Percentiles rank a stretch among this genome's conserved stretches.
Evolutionary conservation across 148 eudicot species (phyloP).

Genomic region (Chenopodium suecicum): DNA sequence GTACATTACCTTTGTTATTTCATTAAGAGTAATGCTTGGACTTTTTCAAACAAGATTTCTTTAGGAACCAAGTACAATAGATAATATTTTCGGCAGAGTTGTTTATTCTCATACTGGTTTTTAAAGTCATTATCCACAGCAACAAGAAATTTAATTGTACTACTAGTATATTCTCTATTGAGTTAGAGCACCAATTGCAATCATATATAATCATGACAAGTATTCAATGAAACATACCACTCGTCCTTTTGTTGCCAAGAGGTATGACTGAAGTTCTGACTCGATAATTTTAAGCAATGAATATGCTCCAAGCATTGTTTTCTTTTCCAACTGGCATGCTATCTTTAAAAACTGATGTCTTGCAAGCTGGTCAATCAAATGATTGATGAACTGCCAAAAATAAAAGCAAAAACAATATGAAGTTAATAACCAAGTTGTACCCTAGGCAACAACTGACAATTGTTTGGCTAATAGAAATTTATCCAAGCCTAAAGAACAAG

Average conservation of each 20-base stretch:
- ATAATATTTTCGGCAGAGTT: background rate
- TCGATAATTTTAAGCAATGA: constrained; percentile 93
- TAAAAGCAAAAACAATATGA: background rate
- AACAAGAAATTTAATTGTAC: background rate
- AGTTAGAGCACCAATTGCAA: background rate
- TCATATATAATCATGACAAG: background rate
- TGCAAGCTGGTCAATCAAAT: constrained; percentile 87
- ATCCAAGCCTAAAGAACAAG: background rate
- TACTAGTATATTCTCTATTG: background rate
- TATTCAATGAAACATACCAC: constrained; percentile 56
- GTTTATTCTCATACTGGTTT: background rate
- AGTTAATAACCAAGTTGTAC: constrained; percentile 21
- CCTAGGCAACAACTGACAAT: background rate
- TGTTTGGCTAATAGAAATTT: too few relatives aligned
- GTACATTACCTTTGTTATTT: background rate
- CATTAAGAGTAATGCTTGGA: too few relatives aligned
- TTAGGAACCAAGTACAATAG: background rate
- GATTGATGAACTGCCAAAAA: constrained; percentile 79
- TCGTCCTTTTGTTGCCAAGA: constrained; percentile 85
- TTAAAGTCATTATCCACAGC: background rate
- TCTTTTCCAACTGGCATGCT: constrained; percentile 97
- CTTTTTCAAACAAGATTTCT: background rate
- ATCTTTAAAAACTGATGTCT: constrained; percentile 85
- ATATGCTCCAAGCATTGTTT: constrained; percentile 97
- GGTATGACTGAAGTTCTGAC: constrained; percentile 84